Base-by-base conservation (phyloP, 371 early-diverging fungal species). In the Phascolomyces articulosus region DNA sequence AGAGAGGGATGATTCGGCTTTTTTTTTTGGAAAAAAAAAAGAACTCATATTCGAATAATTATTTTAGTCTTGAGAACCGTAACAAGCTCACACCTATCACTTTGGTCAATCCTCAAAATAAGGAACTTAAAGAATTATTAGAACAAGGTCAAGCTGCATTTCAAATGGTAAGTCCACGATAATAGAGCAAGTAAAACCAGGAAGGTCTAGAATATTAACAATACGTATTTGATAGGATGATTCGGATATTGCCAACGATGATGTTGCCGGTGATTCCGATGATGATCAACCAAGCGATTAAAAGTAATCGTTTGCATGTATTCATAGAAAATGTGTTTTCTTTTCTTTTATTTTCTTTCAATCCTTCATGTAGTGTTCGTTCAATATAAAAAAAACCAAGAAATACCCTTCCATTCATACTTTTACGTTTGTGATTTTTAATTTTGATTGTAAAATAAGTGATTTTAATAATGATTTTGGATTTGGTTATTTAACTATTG, bases 131-230 rank as follows among this genome's bases (percentile, higher is more conserved):
- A 34, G 55, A 70, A 23, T 51, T 66, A 26, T 55, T 82, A 40
- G 65, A 68, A 15, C 57, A 69, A 54, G 75, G 72, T 15, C 58
- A 47, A 23, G 71, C 60, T 1, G 69, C 69, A 16, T 66, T 63
- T 62, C 66, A 73, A 56, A 54, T 82, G 55, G 82, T 82, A 78
- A 57, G 72, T 55, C n/a, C n/a, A n/a, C n/a, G 16, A 44, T n/a
- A n/a, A 44, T 34, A 34, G n/a, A n/a, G n/a, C n/a, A 38, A 9
- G 38, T 38, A 24, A 18, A 60, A 49, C 40, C 21, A 34, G 20
- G 54, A 7, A 9, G 40, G 7, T n/a, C 13, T n/a, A 49, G 40
- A 57, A 29, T 51, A 51, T 51, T 44, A 16, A 44, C n/a, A 11
- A n/a, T 24, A 10, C 23, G 11, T 24, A 23, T 51, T 24, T 20